A percentile compares a stretch with the other conserved stretches of the same genome.
Conservation (phyloP, 2,329 filamentous ascomycete species). For the Aspergillus sp. region DNA sequence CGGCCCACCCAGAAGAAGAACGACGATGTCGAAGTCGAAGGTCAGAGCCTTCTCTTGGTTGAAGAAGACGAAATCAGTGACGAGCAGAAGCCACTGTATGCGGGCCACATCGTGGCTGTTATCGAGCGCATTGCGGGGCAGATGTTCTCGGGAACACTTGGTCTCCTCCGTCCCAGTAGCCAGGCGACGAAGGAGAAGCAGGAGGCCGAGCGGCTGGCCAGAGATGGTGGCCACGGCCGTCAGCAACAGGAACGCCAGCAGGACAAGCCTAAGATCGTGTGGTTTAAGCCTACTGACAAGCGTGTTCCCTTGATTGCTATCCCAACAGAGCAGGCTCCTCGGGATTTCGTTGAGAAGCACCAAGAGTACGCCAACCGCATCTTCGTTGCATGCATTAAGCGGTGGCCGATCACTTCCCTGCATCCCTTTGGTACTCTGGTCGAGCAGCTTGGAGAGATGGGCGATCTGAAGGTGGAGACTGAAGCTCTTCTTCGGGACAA, state of each 20-base stretch:
- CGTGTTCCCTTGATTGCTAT: constrained; percentile 97
- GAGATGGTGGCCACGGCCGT: constrained; percentile 74
- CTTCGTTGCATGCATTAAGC: constrained; percentile 98
- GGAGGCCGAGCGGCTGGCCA: constrained; percentile 89
- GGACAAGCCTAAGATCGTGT: constrained; percentile 99
- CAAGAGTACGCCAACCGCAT: constrained; percentile 97
- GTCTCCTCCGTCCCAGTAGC: constrained; percentile 90
- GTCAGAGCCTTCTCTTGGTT: constrained; percentile 91
- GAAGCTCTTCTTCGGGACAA: constrained; percentile 96
- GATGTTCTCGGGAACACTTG: constrained; percentile 97
- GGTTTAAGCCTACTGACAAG: constrained; percentile 99
- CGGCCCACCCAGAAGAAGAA: constrained; percentile 99
- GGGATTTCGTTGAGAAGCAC: constrained; percentile 98
- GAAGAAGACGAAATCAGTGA: constrained; percentile 99
- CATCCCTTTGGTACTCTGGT: constrained; percentile 98
- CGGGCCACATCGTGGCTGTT: constrained; percentile 94
- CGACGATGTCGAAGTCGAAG: constrained; percentile 97
- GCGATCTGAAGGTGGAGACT: constrained; percentile 94
- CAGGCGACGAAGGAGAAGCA: constrained; percentile 99
- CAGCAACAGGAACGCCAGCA: constrained; percentile 80
- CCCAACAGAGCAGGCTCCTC: constrained; percentile 93
- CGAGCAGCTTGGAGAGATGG: constrained; percentile 95
- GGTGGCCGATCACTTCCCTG: constrained; percentile 99
- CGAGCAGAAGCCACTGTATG: constrained; percentile 95
- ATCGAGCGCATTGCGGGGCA: constrained; percentile 96